phyloP scores from a whole-genome alignment of 257 asterid species.

The Solanum okadae region DNA sequence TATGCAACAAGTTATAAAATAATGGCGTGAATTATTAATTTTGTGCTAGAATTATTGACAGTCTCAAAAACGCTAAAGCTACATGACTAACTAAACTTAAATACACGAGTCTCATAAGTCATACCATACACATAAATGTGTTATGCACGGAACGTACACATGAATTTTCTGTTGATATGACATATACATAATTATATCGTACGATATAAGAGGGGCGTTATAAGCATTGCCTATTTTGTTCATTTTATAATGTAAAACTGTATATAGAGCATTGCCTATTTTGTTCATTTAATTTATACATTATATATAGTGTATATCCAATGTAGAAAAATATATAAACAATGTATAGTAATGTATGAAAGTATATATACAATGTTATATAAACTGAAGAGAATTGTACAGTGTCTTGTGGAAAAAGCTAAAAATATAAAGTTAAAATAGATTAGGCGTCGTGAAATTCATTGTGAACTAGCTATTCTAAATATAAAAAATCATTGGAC shows the following conservation, averaged over 20 bases:
- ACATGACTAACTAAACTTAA: background rate
- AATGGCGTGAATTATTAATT: too few species aligned
- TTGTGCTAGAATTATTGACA: fast-evolving
- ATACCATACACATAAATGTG: background rate
- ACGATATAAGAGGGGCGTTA: background rate
- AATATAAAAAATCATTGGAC: background rate
- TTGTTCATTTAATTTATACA: background rate
- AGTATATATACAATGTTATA: background rate
- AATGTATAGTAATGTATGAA: background rate
- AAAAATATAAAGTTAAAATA: background rate
- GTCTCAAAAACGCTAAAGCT: too few species aligned
- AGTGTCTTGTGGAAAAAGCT: background rate
- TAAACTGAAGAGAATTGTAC: background rate
- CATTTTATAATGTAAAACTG: background rate
- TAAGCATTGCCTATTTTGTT: background rate
- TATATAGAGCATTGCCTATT: too few species aligned
- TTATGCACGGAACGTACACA: background rate
- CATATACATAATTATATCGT: too few species aligned
- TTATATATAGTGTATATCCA: background rate
- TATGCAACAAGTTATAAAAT: background rate
- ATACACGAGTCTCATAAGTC: background rate
- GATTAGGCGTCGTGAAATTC: background rate
- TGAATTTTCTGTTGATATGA: too few species aligned
- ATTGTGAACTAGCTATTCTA: background rate
- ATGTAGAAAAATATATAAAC: too few species aligned